Conservation (phyloP, 768 basidiomycete species). For the Tricholomella constricta region DNA sequence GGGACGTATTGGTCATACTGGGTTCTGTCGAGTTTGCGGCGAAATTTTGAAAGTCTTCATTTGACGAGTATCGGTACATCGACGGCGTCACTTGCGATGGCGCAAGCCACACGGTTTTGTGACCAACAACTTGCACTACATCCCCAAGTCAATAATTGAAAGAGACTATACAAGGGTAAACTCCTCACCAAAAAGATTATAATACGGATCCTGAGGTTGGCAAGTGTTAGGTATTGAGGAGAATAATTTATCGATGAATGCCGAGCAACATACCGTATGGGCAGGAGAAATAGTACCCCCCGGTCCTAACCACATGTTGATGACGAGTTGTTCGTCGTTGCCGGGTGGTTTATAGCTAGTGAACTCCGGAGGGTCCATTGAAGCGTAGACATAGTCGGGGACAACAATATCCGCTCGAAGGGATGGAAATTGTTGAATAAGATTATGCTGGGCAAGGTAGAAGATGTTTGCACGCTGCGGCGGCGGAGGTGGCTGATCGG, state of each 20-base stretch:
- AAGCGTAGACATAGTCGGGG: conserved; percentile 90
- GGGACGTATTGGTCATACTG: conserved; percentile 80
- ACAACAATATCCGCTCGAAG: conserved; percentile 73
- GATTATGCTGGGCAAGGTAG: conserved; percentile 92
- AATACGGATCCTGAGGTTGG: conserved; percentile 79
- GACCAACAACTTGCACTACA: conserved; percentile 84
- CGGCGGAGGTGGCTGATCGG: conserved; percentile 27
- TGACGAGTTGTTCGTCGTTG: conserved; percentile 63
- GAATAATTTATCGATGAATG: conserved; percentile 9
- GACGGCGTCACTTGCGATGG: conserved; percentile 56
- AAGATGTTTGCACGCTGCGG: conserved; percentile 32
- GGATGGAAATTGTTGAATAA: conserved; percentile 81
- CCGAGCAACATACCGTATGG: conserved; percentile 64
- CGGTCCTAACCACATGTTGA: conserved; percentile 87
- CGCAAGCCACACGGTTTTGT: conserved; percentile 91
- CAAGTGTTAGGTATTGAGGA: conserved; percentile 2
- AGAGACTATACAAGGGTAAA: not conserved
- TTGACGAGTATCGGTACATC: conserved; percentile 61
- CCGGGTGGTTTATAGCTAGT: conserved; percentile 63
- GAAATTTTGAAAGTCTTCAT: conserved; percentile 33
- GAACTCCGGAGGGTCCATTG: conserved; percentile 44
- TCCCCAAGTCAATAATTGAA: conserved; percentile 9
- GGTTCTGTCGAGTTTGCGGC: conserved; percentile 42
- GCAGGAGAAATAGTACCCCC: conserved; percentile 82
- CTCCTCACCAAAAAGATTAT: conserved; percentile 79